Evolutionary conservation across 2,329 filamentous ascomycete species (phyloP).

Genomic region (Davidsoniella neocaledoniae): DNA sequence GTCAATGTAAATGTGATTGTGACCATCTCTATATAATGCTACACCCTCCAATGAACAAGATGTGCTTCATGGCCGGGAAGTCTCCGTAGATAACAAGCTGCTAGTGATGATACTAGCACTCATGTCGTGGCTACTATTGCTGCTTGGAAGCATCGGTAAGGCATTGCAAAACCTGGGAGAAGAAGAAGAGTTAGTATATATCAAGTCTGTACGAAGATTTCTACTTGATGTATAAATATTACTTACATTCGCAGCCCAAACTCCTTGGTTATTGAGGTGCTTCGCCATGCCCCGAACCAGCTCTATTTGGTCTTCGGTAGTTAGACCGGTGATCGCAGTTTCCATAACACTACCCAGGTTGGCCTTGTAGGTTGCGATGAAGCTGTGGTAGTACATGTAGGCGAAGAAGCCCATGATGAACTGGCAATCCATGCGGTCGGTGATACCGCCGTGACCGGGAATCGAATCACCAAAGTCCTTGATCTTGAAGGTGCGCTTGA

Average conservation of each 20-base stretch:
- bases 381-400: conserved; percentile 97
- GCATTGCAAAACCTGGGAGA: conserved; percentile 7
- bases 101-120: background rate
- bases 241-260: conserved; percentile 24
- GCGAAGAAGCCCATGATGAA: conserved; percentile 99
- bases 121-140: background rate
- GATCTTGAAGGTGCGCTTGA: conserved; percentile 98
- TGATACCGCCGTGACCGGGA: conserved; percentile 93
- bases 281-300: conserved; percentile 47
- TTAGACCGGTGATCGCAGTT: conserved; percentile 76
- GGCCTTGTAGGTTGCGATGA: conserved; percentile 78
- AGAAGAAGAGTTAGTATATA: background rate
- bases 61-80: background rate
- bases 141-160: background rate
- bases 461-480: conserved; percentile 99
- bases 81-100: background rate
- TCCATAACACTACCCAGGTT: conserved; percentile 80
- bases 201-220: background rate
- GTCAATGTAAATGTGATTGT: background rate
- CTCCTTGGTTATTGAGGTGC: conserved; percentile 49
- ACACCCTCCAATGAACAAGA: background rate
- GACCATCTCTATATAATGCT: too few species aligned
- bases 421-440: conserved; percentile 97
- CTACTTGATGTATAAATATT: background rate
- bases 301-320: conserved; percentile 77